Evolutionary conservation across 306 rosid species (phyloP).

Genomic region (Carpinus viminea): DNA sequence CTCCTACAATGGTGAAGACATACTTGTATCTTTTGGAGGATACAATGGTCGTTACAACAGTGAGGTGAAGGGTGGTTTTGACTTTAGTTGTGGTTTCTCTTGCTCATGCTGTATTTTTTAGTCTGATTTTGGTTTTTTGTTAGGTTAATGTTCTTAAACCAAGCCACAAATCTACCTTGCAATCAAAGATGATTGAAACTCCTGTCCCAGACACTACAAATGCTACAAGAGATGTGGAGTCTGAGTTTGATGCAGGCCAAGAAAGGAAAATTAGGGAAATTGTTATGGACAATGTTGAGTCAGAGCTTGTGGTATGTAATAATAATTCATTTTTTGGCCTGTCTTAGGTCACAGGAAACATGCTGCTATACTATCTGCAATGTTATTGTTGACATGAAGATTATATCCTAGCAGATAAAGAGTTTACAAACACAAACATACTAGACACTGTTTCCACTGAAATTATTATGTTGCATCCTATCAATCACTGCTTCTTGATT

Average conservation of each 20-base stretch:
- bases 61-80: slow-evolving; percentile 57
- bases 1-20: slow-evolving; percentile 72
- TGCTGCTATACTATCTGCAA: not conserved
- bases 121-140: slow-evolving; percentile 29
- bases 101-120: slow-evolving; percentile 18
- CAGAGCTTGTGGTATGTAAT: slow-evolving; percentile 53
- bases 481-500: not conserved
- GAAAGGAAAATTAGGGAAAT: slow-evolving; percentile 88
- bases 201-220: slow-evolving; percentile 65
- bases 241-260: slow-evolving; percentile 64
- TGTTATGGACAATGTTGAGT: slow-evolving; percentile 63
- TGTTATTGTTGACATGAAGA: slow-evolving; percentile 2
- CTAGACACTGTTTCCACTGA: not conserved
- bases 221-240: slow-evolving; percentile 70
- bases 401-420: not conserved
- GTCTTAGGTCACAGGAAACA: not conserved
- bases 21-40: slow-evolving; percentile 85
- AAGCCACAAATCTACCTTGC: slow-evolving; percentile 91
- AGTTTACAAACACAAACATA: not conserved
- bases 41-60: slow-evolving; percentile 89
- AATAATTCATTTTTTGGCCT: slow-evolving; percentile 31
- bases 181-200: slow-evolving; percentile 60
- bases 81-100: slow-evolving; percentile 7
- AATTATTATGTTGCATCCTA: not conserved
- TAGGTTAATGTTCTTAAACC: slow-evolving; percentile 89